These are phyloP conservation scores for Coniochaeta prunicola DNA, from an alignment of 2,329 filamentous ascomycete species.

Conservation along the genomic window DNA sequence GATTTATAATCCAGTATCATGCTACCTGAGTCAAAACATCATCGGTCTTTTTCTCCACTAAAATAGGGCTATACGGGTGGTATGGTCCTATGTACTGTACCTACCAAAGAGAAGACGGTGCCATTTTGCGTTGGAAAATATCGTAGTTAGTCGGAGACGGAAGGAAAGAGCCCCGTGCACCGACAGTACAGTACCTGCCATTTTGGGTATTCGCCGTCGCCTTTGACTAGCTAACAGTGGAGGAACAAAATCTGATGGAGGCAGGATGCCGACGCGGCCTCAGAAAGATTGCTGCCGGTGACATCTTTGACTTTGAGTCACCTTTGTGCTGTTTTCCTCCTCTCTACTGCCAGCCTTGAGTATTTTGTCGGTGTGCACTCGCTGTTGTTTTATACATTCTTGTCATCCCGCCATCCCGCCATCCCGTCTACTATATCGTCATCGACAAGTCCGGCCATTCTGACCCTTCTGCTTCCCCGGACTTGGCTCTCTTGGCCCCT, in stretches of 20 bases:
- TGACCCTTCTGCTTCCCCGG: not conserved
- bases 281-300: not conserved
- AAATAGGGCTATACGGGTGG: not conserved
- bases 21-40: not conserved
- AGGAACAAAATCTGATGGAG: not conserved
- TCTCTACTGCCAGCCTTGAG: not conserved
- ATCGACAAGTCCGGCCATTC: not conserved
- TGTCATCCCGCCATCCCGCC: not conserved
- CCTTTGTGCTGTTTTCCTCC: not conserved
- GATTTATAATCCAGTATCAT: not conserved
- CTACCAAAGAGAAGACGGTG: too few relatives aligned
- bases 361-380: not conserved
- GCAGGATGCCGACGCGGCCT: not conserved
- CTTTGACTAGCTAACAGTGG: not conserved
- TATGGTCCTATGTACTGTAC: too few relatives aligned
- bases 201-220: not conserved
- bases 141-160: not conserved
- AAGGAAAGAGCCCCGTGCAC: not conserved
- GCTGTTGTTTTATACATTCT: not conserved
- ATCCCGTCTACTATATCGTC: not conserved
- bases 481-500: not conserved
- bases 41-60: not conserved
- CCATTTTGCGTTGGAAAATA: too few relatives aligned
- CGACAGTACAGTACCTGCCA: not conserved
- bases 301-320: not conserved